A percentile compares a stretch with the other conserved stretches of the same genome.
phyloP scores from a whole-genome alignment of 306 rosid genomes.

The Cucurbita moschata region DNA sequence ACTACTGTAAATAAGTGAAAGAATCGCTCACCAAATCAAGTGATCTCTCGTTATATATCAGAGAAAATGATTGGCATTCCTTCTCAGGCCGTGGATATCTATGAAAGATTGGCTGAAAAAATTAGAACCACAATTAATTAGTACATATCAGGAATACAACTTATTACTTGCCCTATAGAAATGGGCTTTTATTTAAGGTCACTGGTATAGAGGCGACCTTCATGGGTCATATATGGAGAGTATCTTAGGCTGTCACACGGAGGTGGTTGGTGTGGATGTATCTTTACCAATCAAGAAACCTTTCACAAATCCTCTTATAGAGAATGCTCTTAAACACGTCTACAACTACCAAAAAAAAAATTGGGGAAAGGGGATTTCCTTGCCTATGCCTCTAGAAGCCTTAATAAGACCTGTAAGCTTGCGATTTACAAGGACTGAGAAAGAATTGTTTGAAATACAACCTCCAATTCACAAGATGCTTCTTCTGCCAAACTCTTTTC shows the following conservation, averaged over 20 bases:
- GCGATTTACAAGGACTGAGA: neutral
- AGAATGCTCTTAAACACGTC: neutral
- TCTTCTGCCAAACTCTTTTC: neutral
- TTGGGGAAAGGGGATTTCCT: neutral
- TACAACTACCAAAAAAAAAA: neutral
- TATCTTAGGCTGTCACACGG: neutral
- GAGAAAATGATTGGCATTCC: slow-evolving; percentile 97
- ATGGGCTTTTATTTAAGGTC: neutral
- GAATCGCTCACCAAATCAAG: slow-evolving; percentile 62
- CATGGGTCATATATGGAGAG: neutral
- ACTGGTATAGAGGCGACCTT: neutral
- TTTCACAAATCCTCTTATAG: neutral
- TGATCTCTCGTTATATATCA: slow-evolving; percentile 88
- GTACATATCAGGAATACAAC: slow-evolving; percentile 19
- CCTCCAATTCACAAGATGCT: neutral
- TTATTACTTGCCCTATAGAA: neutral
- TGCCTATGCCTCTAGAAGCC: neutral
- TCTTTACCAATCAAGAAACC: neutral
- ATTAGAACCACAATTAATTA: slow-evolving; percentile 17
- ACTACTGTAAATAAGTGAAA: slow-evolving; percentile 6
- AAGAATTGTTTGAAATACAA: neutral
- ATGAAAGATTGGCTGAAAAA: slow-evolving; percentile 93
- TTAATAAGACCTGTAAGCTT: neutral
- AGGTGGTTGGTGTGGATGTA: neutral
- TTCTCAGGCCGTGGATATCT: slow-evolving; percentile 98